Evolutionary conservation across 306 rosid genomes (phyloP).

Genomic region (Lotus japonicus): DNA sequence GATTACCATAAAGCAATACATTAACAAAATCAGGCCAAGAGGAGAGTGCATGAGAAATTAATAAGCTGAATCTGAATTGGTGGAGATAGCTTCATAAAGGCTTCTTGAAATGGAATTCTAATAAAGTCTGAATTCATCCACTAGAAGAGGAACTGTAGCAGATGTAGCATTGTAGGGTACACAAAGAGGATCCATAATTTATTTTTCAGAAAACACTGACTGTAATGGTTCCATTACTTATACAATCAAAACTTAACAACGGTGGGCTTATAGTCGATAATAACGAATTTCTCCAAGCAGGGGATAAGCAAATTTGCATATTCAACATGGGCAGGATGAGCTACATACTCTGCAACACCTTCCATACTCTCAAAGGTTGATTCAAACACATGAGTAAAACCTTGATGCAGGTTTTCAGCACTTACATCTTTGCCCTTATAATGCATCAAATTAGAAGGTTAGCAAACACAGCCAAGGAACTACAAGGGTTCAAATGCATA

Average conservation of each 20-base stretch:
- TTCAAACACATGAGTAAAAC: constrained; percentile 80
- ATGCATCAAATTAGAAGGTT: not conserved
- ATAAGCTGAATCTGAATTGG: too few relatives aligned
- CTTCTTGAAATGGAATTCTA: too few relatives aligned
- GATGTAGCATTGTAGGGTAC: not conserved
- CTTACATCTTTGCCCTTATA: constrained; percentile 75
- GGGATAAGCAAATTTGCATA: constrained; percentile 49
- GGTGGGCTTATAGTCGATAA: constrained; percentile 68
- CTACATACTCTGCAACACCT: constrained; percentile 64
- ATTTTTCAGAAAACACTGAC: not conserved
- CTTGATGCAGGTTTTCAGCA: constrained; percentile 71
- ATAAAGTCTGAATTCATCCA: too few relatives aligned
- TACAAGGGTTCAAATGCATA: not conserved
- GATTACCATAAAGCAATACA: too few relatives aligned
- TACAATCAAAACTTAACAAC: constrained; percentile 17
- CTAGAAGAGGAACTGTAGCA: too few relatives aligned
- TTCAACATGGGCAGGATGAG: constrained; percentile 71
- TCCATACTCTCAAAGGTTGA: constrained; percentile 76
- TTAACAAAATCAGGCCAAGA: too few relatives aligned
- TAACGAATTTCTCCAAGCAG: constrained; percentile 49
- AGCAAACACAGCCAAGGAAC: not conserved
- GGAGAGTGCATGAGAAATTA: too few relatives aligned
- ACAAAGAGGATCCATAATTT: not conserved
- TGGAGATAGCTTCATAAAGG: too few relatives aligned
- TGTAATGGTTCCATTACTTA: not conserved